phyloP scores from a whole-genome alignment of 352 stramenopile species.

The Pythium grandisporangium region DNA sequence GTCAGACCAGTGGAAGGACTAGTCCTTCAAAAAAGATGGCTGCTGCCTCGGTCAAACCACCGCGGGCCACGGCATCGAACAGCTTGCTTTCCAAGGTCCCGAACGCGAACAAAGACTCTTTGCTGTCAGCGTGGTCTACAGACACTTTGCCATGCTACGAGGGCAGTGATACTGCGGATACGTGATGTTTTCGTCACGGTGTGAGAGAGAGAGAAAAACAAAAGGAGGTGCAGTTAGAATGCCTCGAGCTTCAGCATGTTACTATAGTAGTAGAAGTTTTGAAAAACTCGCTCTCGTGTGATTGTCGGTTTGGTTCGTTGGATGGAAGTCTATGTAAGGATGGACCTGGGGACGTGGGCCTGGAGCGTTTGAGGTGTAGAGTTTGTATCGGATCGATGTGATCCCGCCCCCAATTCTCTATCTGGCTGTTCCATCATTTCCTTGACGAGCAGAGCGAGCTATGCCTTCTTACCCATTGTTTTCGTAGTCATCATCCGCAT shows the following conservation, averaged over 20 bases:
- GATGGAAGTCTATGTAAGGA: too few relatives aligned
- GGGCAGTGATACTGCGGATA: neutral
- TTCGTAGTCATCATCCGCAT: conserved; percentile 19
- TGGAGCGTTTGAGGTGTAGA: too few relatives aligned
- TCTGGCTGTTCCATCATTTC: too few relatives aligned
- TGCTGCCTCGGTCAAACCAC: neutral
- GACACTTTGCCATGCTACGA: conserved; percentile 9
- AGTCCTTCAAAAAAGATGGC: neutral
- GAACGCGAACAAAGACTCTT: neutral
- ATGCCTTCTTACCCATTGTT: neutral
- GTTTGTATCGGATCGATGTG: too few relatives aligned
- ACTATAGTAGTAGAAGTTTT: too few relatives aligned
- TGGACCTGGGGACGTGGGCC: too few relatives aligned
- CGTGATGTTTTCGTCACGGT: neutral
- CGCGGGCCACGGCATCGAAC: neutral
- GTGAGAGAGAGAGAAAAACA: neutral
- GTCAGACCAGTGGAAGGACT: neutral
- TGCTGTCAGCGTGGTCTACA: conserved; percentile 11
- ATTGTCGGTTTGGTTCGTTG: too few relatives aligned
- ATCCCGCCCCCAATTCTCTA: too few relatives aligned
- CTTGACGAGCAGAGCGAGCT: neutral
- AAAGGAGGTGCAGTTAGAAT: neutral
- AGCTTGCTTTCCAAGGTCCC: too few relatives aligned
- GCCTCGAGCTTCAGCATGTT: too few relatives aligned
- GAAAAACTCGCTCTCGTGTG: too few relatives aligned